Conservation (phyloP, 768 basidiomycete species). For the Russula sp. region DNA sequence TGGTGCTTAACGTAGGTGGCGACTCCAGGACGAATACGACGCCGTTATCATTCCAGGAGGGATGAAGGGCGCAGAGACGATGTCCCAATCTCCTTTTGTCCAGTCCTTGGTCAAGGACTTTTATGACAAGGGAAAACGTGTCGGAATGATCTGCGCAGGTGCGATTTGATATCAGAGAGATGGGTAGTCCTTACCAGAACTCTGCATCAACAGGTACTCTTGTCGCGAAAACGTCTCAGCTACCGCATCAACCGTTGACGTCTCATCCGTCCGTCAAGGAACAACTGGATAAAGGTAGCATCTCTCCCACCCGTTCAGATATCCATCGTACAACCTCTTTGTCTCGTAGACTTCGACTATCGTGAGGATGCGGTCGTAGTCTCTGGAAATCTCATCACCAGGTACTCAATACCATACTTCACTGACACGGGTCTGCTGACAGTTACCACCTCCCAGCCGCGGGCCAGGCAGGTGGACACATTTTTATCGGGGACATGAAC, state of each 20-base stretch:
- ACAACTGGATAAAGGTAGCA: conserved; percentile 49
- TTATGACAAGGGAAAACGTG: conserved; percentile 46
- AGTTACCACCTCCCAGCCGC: conserved; percentile 42
- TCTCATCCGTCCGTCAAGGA: conserved; percentile 71
- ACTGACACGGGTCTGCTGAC: conserved; percentile 9
- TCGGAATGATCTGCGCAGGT: conserved; percentile 88
- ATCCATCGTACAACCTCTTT: background rate
- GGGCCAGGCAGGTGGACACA: conserved; percentile 51
- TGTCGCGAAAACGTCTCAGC: conserved; percentile 54
- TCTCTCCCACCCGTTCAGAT: background rate
- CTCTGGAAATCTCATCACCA: conserved; percentile 70
- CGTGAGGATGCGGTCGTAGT: conserved; percentile 68
- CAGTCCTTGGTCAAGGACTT: conserved; percentile 59
- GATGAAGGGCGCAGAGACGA: conserved; percentile 68
- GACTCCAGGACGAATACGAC: conserved; percentile 54
- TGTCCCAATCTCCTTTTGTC: conserved; percentile 52
- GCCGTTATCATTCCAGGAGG: conserved; percentile 73
- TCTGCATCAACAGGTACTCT: conserved; percentile 27
- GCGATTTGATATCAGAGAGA: conserved; percentile 20
- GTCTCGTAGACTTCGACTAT: conserved; percentile 61
- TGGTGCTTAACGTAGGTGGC: background rate
- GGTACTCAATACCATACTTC: conserved; percentile 35
- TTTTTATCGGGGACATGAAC: background rate
- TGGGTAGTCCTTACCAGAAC: background rate
- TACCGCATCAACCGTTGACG: conserved; percentile 61